These are phyloP conservation scores for Aureobasidium namibiae DNA, from an alignment of 2,329 filamentous ascomycete species.

Conservation along the genomic window DNA sequence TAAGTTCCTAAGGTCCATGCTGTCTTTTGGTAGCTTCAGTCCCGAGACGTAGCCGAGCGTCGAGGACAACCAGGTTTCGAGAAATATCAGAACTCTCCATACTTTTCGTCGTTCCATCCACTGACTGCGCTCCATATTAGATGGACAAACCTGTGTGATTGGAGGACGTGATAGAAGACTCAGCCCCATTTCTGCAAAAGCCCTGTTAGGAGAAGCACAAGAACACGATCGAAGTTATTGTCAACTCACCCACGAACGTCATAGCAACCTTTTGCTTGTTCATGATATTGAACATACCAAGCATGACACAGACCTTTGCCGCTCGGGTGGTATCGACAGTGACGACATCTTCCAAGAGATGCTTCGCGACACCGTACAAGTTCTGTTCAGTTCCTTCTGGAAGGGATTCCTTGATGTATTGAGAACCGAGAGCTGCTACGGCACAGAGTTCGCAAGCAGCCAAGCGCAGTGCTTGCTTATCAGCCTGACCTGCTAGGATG, in stretches of 20 bases:
- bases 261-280: conserved; percentile 9
- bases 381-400: not conserved
- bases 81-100: conserved; percentile 6
- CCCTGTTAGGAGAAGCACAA: not conserved
- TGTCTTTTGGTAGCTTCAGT: not conserved
- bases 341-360: conserved; percentile 2
- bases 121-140: not conserved
- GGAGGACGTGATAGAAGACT: not conserved
- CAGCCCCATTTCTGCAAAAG: not conserved
- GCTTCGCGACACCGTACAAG: not conserved
- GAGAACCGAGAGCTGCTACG: conserved; percentile 2
- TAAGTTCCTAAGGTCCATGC: not conserved
- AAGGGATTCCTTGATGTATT: not conserved
- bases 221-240: not conserved
- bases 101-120: not conserved
- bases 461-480: not conserved
- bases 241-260: conserved; percentile 1
- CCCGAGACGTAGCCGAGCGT: conserved; percentile 7
- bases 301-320: not conserved
- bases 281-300: conserved; percentile 4
- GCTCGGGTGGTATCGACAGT: not conserved
- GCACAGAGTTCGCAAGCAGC: conserved; percentile 4
- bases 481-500: not conserved
- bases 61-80: conserved; percentile 8
- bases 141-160: not conserved